These are phyloP conservation scores for Tylopilus sp. DNA, from an alignment of 768 basidiomycete species.

Conservation along the genomic window DNA sequence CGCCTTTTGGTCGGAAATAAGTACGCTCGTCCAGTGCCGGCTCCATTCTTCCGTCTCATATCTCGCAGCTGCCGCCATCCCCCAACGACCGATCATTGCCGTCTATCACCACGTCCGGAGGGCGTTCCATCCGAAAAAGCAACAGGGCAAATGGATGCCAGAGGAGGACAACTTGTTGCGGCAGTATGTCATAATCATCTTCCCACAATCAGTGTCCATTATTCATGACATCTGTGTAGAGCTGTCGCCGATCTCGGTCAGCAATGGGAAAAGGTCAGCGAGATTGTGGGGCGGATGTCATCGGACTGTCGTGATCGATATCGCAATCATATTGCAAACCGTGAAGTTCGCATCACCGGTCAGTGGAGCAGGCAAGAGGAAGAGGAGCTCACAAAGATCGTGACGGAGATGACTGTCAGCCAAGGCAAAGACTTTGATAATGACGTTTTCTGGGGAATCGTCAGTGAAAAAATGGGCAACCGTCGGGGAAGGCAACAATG, in stretches of 20 bases:
- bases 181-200: slow-evolving; percentile 43
- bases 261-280: slow-evolving; percentile 78
- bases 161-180: slow-evolving; percentile 63
- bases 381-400: slow-evolving; percentile 66
- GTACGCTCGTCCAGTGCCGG: slow-evolving; percentile 39
- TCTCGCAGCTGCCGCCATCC: slow-evolving; percentile 58
- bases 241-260: slow-evolving; percentile 69
- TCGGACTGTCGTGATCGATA: slow-evolving; percentile 83
- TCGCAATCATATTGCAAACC: slow-evolving; percentile 75
- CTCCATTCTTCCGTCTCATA: slow-evolving; percentile 5
- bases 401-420: slow-evolving; percentile 68
- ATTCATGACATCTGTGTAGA: slow-evolving; percentile 35
- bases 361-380: slow-evolving; percentile 81
- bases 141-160: slow-evolving; percentile 66
- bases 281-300: slow-evolving; percentile 67
- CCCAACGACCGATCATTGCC: slow-evolving; percentile 75
- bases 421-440: slow-evolving; percentile 72
- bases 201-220: background rate
- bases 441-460: slow-evolving; percentile 81
- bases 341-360: slow-evolving; percentile 62
- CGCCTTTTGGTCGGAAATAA: slow-evolving; percentile 78
- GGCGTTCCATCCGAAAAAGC: slow-evolving; percentile 62
- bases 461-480: slow-evolving; percentile 74
- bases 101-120: slow-evolving; percentile 82
- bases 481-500: slow-evolving; percentile 79